Percentiles rank a stretch among this genome's conserved stretches.
phyloP scores from a whole-genome alignment of 2,329 filamentous ascomycete genomes.

The Ophiostoma piceae region DNA sequence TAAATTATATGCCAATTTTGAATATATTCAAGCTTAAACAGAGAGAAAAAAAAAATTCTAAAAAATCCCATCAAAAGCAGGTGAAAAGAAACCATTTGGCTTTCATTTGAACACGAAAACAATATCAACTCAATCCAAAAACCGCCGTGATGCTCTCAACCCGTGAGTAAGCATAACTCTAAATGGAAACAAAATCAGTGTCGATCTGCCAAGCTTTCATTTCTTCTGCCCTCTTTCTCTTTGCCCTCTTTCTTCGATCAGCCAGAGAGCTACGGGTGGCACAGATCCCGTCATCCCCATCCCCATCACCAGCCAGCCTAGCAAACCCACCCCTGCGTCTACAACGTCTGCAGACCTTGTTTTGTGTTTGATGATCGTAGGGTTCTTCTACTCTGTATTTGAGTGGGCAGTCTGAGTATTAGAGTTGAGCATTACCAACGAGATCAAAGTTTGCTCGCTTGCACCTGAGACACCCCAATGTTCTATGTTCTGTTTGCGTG shows the following conservation, averaged over 20 bases:
- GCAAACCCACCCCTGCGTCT: background rate
- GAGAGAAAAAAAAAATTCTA: too few species aligned
- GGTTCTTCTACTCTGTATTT: slow-evolving; percentile 1
- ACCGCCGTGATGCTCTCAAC: background rate
- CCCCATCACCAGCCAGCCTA: background rate
- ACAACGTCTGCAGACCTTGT: slow-evolving; percentile 1
- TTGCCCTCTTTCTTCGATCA: background rate
- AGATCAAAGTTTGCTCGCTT: background rate
- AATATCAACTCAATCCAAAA: background rate
- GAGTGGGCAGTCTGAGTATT: background rate
- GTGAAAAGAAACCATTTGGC: background rate
- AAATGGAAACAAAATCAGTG: background rate
- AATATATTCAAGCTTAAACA: too few species aligned
- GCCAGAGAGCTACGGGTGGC: background rate
- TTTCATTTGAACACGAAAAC: too few species aligned
- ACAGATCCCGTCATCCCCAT: slow-evolving; percentile 2
- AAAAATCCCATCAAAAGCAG: background rate
- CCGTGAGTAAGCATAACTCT: background rate
- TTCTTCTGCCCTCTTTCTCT: slow-evolving; percentile 9
- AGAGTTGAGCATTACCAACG: background rate
- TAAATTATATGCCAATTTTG: too few species aligned
- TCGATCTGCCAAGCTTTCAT: slow-evolving; percentile 12
- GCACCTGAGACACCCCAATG: background rate
- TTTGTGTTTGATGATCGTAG: slow-evolving; percentile 12
- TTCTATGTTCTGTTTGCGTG: slow-evolving; percentile 11